phyloP scores from a whole-genome alignment of 208 protist species.

The Wallacemonas rigidus region DNA sequence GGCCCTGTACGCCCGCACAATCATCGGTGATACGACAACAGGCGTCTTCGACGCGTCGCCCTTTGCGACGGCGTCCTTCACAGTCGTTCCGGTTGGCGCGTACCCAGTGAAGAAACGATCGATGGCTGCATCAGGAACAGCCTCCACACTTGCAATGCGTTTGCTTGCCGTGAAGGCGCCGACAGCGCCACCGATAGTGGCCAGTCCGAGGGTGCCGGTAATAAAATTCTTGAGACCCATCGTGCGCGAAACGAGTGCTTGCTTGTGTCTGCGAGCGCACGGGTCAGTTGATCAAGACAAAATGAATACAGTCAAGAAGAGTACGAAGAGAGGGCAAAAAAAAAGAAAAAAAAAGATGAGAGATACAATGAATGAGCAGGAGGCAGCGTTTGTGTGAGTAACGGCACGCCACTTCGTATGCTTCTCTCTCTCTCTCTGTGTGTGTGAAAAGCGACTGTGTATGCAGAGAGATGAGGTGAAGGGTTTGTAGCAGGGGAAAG shows the following conservation, averaged over 20 bases:
- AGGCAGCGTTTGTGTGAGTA: not conserved
- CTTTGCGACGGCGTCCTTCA: not conserved
- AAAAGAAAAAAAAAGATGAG: conserved; percentile 8
- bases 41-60: not conserved
- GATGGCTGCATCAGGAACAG: conserved; percentile 17
- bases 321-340: not conserved
- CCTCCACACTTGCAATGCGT: conserved; percentile 19
- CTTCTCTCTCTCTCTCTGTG: no score
- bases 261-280: not conserved
- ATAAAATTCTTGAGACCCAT: conserved; percentile 30
- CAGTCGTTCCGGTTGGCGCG: not conserved
- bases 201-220: conserved; percentile 9
- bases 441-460: not conserved
- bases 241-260: not conserved
- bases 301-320: not conserved
- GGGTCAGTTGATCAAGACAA: not conserved
- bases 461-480: not conserved
- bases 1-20: conserved; percentile 26
- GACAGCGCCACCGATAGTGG: conserved; percentile 14
- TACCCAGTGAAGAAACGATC: conserved; percentile 11
- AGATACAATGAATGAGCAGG: not conserved
- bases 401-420: not conserved
- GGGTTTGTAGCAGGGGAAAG: not conserved
- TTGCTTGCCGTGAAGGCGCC: conserved; percentile 22
- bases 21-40: not conserved